Conservation (phyloP, 192 early-diverging fungal genomes). For the Kickxella alabastrina region DNA sequence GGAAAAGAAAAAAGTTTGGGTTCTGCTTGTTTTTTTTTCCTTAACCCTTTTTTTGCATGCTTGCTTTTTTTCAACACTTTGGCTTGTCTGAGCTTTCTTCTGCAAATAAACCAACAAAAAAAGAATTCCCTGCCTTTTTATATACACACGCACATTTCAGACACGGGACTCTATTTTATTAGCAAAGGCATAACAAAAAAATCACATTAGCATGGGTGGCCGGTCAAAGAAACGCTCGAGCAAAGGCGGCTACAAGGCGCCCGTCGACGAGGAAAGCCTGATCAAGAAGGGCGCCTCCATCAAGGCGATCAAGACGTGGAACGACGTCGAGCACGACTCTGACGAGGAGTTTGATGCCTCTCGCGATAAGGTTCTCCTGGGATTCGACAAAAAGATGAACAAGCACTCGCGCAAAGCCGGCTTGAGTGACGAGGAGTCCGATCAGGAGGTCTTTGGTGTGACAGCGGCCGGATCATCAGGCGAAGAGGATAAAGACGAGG, state of each 20-base stretch:
- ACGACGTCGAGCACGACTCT: conserved; percentile 70
- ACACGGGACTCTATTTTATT: too few species aligned
- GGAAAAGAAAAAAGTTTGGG: conserved; percentile 22
- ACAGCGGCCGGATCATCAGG: conserved; percentile 39
- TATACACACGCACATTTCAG: too few species aligned
- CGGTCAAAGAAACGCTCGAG: conserved; percentile 26
- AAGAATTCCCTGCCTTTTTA: too few species aligned
- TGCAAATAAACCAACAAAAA: too few species aligned
- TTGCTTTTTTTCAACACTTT: too few species aligned
- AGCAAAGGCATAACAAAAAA: too few species aligned
- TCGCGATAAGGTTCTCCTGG: conserved; percentile 56
- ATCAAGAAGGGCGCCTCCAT: conserved; percentile 49
- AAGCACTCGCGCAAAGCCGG: not conserved
- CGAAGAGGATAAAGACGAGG: conserved; percentile 46
- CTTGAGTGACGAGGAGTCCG: conserved; percentile 58
- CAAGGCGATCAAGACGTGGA: conserved; percentile 65
- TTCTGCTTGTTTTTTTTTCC: conserved; percentile 1
- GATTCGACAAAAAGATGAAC: conserved; percentile 12
- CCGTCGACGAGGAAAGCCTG: conserved; percentile 24
- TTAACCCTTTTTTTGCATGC: not conserved
- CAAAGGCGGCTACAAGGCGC: conserved; percentile 4
- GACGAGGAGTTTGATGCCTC: conserved; percentile 68
- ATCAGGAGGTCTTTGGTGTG: conserved; percentile 77
- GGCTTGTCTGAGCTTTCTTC: too few species aligned
- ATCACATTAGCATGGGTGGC: conserved; percentile 20